Percentiles rank a stretch among this genome's conserved stretches.
phyloP scores from a whole-genome alignment of 768 basidiomycete genomes.

The Mycena floridula region DNA sequence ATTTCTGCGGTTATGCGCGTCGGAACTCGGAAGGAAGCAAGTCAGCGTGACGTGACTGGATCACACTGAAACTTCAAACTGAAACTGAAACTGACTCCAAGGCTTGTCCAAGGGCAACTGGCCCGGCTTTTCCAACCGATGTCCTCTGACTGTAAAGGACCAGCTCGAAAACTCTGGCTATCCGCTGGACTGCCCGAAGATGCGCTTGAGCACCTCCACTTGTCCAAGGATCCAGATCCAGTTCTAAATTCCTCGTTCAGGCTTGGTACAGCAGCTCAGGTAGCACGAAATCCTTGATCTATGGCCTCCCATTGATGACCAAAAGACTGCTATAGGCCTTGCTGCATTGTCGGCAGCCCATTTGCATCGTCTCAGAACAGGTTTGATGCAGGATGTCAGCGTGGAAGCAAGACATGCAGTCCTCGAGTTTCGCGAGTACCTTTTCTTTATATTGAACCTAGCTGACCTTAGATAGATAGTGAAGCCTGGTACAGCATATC shows the following conservation, averaged over 20 bases:
- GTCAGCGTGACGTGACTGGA: too few species aligned
- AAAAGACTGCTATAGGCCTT: constrained; percentile 41
- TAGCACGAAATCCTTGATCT: constrained; percentile 11
- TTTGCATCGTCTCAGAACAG: constrained; percentile 40
- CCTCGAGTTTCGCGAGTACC: constrained; percentile 43
- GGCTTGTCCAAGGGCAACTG: too few species aligned
- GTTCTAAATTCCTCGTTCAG: constrained; percentile 49
- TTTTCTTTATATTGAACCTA: not conserved
- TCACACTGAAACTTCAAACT: too few species aligned
- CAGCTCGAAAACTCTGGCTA: constrained; percentile 30
- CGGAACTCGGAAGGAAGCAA: too few species aligned
- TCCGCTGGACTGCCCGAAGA: constrained; percentile 30
- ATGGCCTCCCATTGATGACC: not conserved
- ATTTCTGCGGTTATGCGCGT: too few species aligned
- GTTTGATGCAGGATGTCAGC: constrained; percentile 37
- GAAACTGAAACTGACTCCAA: too few species aligned
- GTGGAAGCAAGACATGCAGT: constrained; percentile 53
- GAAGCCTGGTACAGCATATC: constrained; percentile 46
- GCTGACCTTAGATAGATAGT: constrained; percentile 31
- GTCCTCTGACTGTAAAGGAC: not conserved
- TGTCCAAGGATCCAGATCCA: constrained; percentile 33
- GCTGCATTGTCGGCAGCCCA: constrained; percentile 48
- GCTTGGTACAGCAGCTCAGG: constrained; percentile 49
- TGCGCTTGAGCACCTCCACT: constrained; percentile 27
- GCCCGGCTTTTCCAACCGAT: too few species aligned